Base-by-base conservation (phyloP, 2,329 filamentous ascomycete species). In the Raffaelea albimanens region DNA sequence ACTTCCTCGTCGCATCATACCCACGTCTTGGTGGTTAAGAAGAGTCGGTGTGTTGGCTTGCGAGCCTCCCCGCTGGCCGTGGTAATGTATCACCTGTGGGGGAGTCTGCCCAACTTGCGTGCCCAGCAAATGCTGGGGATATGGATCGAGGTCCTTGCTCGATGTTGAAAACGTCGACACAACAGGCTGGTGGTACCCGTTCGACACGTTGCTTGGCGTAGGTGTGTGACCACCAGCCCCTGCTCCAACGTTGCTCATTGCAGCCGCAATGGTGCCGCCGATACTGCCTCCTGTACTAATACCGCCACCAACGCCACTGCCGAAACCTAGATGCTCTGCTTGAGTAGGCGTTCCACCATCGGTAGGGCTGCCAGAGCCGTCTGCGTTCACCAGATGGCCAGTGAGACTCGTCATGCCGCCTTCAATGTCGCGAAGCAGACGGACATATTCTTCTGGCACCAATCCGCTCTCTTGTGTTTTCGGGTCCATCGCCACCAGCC, bases 401-500 rank as follows among this genome's bases (percentile, higher is more conserved):
- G 78, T 81, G 52, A 89, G 63, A 58, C 84, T 86, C 52, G 77
- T 85, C 71, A 90, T 81, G 31, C 89, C 91, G 19, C 90, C 90
- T 63, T 96, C 89, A 47, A 97, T 96, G 59, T 97, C 89, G 43
- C 89, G 82, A 51, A 98, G 74, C 41, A 98, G 71, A 16, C 93
- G 82, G 39, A 98, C 93, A 61, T 97, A 98, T 64, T 94, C 90
- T 65, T 98, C 93, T 0, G 93, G 93, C 2, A 98, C 93, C 33
- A 98, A 74, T 1, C 93, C 93, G 59, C 88, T 95, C 67, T 98
- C 93, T 55, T 81, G 88, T 1, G 89, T 96, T 64, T 88, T 90
- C 13, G 91, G 90, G 59, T 98, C 93, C 67, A 96, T 87, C 4
- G 93, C 93, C 21, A 98, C 93, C 45, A 98, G 75, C 93, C 93